phyloP scores from a whole-genome alignment of 345 rosid species.

The Populus davidiana region DNA sequence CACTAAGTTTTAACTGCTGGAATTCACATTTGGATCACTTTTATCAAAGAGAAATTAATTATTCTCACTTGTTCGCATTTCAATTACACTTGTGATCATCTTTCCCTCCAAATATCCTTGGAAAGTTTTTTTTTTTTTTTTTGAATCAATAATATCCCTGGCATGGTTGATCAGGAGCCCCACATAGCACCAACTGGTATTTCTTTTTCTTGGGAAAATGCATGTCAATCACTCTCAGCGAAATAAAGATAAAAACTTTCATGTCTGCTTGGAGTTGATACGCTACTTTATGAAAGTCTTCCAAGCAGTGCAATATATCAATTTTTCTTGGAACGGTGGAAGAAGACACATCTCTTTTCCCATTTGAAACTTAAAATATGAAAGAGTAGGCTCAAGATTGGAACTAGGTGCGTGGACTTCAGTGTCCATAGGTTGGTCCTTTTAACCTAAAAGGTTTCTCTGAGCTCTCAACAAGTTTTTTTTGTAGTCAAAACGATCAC shows the following conservation, averaged over 20 bases:
- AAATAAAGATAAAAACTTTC: neutral
- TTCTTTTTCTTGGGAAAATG: constrained; percentile 11
- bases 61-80: neutral
- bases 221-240: constrained; percentile 10
- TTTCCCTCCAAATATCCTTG: neutral
- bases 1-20: neutral
- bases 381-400: constrained; percentile 18
- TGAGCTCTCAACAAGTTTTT: constrained; percentile 9
- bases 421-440: constrained; percentile 36
- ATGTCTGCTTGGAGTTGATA: neutral
- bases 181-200: neutral
- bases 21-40: neutral
- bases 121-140: neutral
- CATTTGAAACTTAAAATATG: constrained; percentile 17
- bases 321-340: constrained; percentile 12
- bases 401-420: constrained; percentile 55
- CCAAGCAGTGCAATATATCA: neutral
- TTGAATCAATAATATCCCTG: neutral
- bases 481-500: constrained; percentile 30
- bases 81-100: neutral
- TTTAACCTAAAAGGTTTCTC: constrained; percentile 49
- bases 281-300: constrained; percentile 18
- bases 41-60: neutral
- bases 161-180: neutral
- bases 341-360: constrained; percentile 23